Base-by-base conservation (phyloP, 1,284 basidiomycete species). In the Hymenochaete sp. region DNA sequence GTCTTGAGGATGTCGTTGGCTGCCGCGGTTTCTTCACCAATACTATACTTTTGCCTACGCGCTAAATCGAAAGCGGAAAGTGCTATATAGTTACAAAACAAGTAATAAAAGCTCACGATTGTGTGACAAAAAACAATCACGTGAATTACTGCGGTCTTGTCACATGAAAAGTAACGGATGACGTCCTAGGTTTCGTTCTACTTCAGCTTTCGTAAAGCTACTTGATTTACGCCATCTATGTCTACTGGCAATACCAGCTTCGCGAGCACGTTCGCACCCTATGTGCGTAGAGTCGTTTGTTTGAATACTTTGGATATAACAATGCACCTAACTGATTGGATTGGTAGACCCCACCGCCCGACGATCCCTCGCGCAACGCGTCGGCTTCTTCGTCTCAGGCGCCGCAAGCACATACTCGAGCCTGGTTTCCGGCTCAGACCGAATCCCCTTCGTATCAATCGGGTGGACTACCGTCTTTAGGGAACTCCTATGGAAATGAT, bases 381-480 rank as follows among this genome's bases (percentile, higher is more conserved):
- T 54, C 59, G 24, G 54, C 56, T 8, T 59, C 64, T 8, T 53
- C 56, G 9, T 52, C 61, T 36, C 22, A 33, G 33, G 21, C 42
- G 31, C 9, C 19, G 25, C n/a, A n/a, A n/a, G n/a, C n/a, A n/a
- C n/a, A n/a, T n/a, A 27, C 39, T 14, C 42, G 47, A 16, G 69
- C 78, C 21, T 85, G 81, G 80, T 79, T 82, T 50, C 72, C 75
- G 35, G 59, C 68, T 51, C 63, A 62, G 3, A 58, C 60, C 9
- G 57, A 60, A 33, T 56, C 52, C 27, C 52, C 61, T 2, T 80
- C 77, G 6, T 87, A 87, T 55, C 84, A 86, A 60, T 79, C 79
- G 14, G 84, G 83, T 22, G 82, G 68, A 8, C 64, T 79, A 18
- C 78, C 79, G 3, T 72, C 74, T 6, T 77, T 78, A 56, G 66